These are phyloP conservation scores for Polygonum aviculare DNA, from an alignment of 148 eudicot species.

Conservation along the genomic window DNA sequence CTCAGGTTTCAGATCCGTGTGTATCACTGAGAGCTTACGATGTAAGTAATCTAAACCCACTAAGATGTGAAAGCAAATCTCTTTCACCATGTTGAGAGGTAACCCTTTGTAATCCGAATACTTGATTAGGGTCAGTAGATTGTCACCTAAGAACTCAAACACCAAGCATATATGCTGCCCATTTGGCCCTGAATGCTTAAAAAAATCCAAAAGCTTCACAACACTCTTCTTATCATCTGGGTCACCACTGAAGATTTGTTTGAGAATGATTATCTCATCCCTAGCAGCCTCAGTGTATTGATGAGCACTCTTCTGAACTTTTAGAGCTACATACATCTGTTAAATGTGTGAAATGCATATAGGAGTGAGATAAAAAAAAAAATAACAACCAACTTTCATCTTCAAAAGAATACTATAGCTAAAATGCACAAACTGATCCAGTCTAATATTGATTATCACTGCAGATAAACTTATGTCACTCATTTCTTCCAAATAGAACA, in stretches of 20 bases:
- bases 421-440: not conserved
- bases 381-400: not conserved
- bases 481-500: not conserved
- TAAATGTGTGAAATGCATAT: conserved; percentile 7
- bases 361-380: not conserved
- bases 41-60: conserved; percentile 88
- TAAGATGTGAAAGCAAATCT: conserved; percentile 68
- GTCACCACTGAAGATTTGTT: conserved; percentile 75
- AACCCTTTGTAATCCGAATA: conserved; percentile 81
- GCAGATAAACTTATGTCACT: too few relatives aligned
- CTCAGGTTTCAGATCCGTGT: conserved; percentile 93
- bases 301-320: conserved; percentile 93
- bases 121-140: conserved; percentile 79
- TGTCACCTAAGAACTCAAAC: conserved; percentile 92
- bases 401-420: not conserved
- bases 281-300: conserved; percentile 94
- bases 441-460: not conserved
- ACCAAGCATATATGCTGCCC: conserved; percentile 99
- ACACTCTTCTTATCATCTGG: conserved; percentile 82
- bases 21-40: conserved; percentile 73
- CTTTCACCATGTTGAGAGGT: conserved; percentile 76
- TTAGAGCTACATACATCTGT: conserved; percentile 79
- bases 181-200: conserved; percentile 90
- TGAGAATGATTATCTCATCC: conserved; percentile 91
- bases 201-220: conserved; percentile 88